Evolutionary conservation across 768 basidiomycete species (phyloP).

Genomic region (Leccinum aurantiacum): DNA sequence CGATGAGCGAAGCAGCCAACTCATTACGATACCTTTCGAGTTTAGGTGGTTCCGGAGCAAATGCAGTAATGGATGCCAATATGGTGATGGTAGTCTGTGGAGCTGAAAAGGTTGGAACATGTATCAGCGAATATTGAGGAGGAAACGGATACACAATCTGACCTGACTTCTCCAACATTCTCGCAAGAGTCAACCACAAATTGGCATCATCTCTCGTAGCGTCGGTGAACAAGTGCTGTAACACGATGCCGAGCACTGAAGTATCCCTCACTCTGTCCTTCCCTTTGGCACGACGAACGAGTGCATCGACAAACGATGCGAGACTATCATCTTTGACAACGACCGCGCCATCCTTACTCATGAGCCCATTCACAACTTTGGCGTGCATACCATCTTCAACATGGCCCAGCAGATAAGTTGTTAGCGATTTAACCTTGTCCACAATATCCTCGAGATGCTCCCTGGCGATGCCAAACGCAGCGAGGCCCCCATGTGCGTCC

Average conservation of each 20-base stretch:
- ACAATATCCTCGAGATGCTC: constrained; percentile 39
- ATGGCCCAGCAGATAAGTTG: constrained; percentile 58
- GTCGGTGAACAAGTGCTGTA: constrained; percentile 60
- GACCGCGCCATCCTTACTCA: constrained; percentile 28
- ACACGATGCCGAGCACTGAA: constrained; percentile 57
- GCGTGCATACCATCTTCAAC: constrained; percentile 53
- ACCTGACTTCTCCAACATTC: constrained; percentile 65
- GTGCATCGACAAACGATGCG: constrained; percentile 32
- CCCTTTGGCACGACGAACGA: constrained; percentile 33
- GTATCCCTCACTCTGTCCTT: constrained; percentile 54
- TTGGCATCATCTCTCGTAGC: constrained; percentile 68
- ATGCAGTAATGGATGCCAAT: constrained; percentile 55
- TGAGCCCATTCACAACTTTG: constrained; percentile 38
- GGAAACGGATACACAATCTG: constrained; percentile 18
- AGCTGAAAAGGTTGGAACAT: constrained; percentile 41
- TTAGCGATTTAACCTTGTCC: constrained; percentile 48
- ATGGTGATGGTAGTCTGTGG: constrained; percentile 70
- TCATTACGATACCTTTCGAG: constrained; percentile 87
- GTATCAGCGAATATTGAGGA: constrained; percentile 2
- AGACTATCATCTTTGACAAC: constrained; percentile 19
- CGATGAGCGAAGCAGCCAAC: constrained; percentile 76
- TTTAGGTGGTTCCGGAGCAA: constrained; percentile 65
- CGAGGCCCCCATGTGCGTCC: constrained; percentile 47
- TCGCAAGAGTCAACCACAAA: constrained; percentile 71
- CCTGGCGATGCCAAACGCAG: constrained; percentile 26